Conservation (phyloP, 2,329 filamentous ascomycete genomes). For the Phoma herbarum region DNA sequence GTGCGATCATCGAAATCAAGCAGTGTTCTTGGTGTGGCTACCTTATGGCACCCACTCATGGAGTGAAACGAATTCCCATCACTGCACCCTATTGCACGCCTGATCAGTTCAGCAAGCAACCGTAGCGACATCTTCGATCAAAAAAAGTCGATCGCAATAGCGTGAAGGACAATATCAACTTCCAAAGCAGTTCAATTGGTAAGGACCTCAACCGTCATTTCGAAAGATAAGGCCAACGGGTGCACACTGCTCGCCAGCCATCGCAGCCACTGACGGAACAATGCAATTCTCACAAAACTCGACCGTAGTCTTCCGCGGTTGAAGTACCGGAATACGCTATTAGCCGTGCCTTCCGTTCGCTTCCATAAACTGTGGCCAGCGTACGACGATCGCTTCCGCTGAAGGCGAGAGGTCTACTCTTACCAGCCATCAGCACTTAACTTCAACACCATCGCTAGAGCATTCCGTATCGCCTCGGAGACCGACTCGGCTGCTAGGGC, state of each 20-base stretch:
- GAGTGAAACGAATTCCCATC: background rate
- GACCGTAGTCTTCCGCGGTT: background rate
- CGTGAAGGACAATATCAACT: background rate
- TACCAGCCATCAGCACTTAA: slow-evolving; percentile 12
- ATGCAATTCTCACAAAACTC: background rate
- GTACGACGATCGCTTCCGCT: slow-evolving; percentile 7
- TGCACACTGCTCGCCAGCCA: background rate
- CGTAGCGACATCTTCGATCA: background rate
- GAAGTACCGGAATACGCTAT: slow-evolving; percentile 4
- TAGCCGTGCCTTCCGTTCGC: slow-evolving; percentile 14
- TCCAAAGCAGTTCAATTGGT: background rate
- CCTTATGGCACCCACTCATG: background rate
- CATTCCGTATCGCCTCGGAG: slow-evolving; percentile 17
- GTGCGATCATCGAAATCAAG: background rate
- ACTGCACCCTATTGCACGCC: background rate
- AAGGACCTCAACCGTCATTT: background rate
- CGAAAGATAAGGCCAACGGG: background rate
- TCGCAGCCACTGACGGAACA: background rate
- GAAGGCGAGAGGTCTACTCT: slow-evolving; percentile 5
- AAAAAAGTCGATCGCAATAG: background rate
- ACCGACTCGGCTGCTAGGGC: slow-evolving; percentile 1
- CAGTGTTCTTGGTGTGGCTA: background rate
- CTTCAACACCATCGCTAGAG: slow-evolving; percentile 1
- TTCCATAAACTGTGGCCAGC: slow-evolving; percentile 6
- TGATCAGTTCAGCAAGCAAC: background rate